These are phyloP conservation scores for Blastocystis sp. DNA, from an alignment of 352 stramenopile species.

Conservation along the genomic window DNA sequence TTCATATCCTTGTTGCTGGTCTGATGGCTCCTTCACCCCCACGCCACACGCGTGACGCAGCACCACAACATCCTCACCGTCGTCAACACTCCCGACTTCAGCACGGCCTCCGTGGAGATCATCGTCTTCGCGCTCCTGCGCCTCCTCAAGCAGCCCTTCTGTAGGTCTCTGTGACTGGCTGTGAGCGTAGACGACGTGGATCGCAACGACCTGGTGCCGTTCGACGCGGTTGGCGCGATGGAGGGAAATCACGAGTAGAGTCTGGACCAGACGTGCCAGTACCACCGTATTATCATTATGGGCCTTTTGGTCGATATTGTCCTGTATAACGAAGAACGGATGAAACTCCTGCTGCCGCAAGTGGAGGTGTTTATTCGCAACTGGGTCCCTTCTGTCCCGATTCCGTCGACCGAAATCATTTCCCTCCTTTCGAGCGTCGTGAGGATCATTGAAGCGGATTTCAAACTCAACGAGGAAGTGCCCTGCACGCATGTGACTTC, in stretches of 20 bases:
- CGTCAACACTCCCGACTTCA: not conserved
- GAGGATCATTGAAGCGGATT: not conserved
- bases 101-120: constrained; percentile 19
- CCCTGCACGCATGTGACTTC: not conserved
- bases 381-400: constrained; percentile 7
- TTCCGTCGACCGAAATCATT: constrained; percentile 9
- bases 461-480: constrained; percentile 24
- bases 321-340: constrained; percentile 13
- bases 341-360: constrained; percentile 34
- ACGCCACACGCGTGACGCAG: not conserved
- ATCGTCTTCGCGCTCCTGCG: constrained; percentile 44
- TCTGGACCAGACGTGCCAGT: constrained; percentile 6
- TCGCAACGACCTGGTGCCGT: not conserved
- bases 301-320: constrained; percentile 46
- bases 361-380: constrained; percentile 14
- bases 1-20: constrained; percentile 28
- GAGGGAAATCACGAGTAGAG: constrained; percentile 4
- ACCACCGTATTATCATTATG: constrained; percentile 49
- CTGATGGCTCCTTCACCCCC: not conserved
- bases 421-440: constrained; percentile 1
- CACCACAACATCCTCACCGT: not conserved
- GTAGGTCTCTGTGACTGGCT: not conserved
- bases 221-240: constrained; percentile 1
- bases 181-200: not conserved
- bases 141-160: constrained; percentile 37